A percentile compares a stretch with the other conserved stretches of the same genome.
Conservation (phyloP, 2,329 filamentous ascomycete species). For the Tolypocladium pustulatum region DNA sequence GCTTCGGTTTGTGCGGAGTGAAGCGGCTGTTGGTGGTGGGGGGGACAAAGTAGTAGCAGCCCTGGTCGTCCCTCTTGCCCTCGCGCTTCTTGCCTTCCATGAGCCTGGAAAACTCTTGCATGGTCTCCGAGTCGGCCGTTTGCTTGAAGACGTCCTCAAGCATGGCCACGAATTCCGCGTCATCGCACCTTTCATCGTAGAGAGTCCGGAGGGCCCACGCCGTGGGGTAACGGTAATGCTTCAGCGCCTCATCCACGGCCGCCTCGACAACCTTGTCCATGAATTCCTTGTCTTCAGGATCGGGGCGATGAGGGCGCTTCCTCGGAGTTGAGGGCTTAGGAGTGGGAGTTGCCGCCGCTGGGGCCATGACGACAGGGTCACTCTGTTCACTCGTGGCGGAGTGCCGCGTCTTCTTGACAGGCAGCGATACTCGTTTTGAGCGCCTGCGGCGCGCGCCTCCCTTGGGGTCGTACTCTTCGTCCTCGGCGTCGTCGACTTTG, state of each 20-base stretch:
- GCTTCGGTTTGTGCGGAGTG: slow-evolving; percentile 33
- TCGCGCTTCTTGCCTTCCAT: slow-evolving; percentile 45
- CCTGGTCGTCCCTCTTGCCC: slow-evolving; percentile 41
- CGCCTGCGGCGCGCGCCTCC: slow-evolving; percentile 19
- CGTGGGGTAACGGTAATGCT: slow-evolving; percentile 47
- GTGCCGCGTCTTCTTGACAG: slow-evolving; percentile 15
- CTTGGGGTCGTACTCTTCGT: slow-evolving; percentile 33
- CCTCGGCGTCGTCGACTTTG: slow-evolving; percentile 24
- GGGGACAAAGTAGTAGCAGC: slow-evolving; percentile 43
- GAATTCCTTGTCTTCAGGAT: slow-evolving; percentile 28
- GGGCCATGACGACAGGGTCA: neutral
- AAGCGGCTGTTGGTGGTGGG: slow-evolving; percentile 31
- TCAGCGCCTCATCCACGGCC: slow-evolving; percentile 48
- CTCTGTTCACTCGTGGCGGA: slow-evolving; percentile 6
- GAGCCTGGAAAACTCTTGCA: slow-evolving; percentile 39
- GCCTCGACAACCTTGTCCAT: slow-evolving; percentile 43
- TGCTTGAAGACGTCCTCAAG: slow-evolving; percentile 48
- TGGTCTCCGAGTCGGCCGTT: slow-evolving; percentile 40
- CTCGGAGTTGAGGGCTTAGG: slow-evolving; percentile 7
- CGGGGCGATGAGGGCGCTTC: slow-evolving; percentile 7
- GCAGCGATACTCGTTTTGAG: slow-evolving; percentile 19
- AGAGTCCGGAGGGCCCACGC: slow-evolving; percentile 50
- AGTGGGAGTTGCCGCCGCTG: neutral
- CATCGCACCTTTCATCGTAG: slow-evolving; percentile 45
- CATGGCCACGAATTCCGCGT: slow-evolving; percentile 43